Evolutionary conservation across 495 filamentous ascomycete genomes (phyloP), one percentile per base, ranked within the genome.

Genomic region (Evernia prunastri): DNA sequence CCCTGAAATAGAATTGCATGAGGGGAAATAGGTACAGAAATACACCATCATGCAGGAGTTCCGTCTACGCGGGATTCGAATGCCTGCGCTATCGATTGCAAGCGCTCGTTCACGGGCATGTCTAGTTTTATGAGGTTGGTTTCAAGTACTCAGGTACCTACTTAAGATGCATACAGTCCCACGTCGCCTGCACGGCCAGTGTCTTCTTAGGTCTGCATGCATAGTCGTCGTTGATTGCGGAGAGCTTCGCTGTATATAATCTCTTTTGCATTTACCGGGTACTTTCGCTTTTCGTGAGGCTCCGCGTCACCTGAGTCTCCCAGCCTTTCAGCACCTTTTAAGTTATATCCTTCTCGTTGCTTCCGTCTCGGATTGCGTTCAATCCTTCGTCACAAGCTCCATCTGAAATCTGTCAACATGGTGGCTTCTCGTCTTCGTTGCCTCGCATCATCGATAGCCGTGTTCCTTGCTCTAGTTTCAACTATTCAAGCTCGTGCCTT

Each of bases 111-210:
- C 25, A 54, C 43, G 15, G n/a, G 23, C 8, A 42, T 4, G n/a
- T 40, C 13, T 29, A 42, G 49, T 63, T 56, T 63, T 29, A 63
- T 63, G 42, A 62, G 9, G 42, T 27, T 37, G 29, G 25, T 63
- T n/a, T 57, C 51, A 29, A 54, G 12, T 7, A 20, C 17, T 29
- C 25, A 51, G 60, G 40, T 56, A 43, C 37, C 42, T 63, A 31
- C 45, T 13, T 56, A 40, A 47, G 13, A 9, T 63, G 56, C 37
- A 57, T 25, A 33, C 18, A 10, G 33, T 54, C 51, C 51, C 29
- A 18, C 51, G n/a, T n/a, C 20, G 51, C 51, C 51, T 31, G 51
- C 51, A 54, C 51, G 51, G 27, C n/a, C 51, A 20, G 15, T 15
- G 15, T 54, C 33, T 20, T 29, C 20, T 53, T 25, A 53, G 49